Evolutionary conservation across 2,329 filamentous ascomycete genomes (phyloP), one percentile per base, ranked within the genome.

Genomic region (Emergomyces pasteurianus): DNA sequence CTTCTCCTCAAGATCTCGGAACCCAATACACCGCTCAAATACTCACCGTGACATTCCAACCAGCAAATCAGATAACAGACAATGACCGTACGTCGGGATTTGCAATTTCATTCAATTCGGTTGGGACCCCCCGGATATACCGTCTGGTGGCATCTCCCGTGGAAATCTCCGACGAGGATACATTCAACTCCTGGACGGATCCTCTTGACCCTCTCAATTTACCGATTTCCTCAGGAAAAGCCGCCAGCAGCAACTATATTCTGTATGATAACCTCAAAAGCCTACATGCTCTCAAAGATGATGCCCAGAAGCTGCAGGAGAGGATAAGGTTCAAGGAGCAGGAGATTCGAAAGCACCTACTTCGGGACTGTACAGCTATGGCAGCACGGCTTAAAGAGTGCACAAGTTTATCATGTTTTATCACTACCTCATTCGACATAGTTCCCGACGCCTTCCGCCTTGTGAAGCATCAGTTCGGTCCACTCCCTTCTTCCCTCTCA

Each of bases 81-180:
- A 63, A 67, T 34, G 65, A 66, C 49, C 61, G 63, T n/a, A 53
- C 61, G n/a, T 66, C 69, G n/a, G 71, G 71, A n/a, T 73, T 73
- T 61, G 68, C 70, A 2, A 63, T 70, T 46, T 73, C 70, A 0
- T 71, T 71, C 58, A 69, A 67, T 55, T 67, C 70, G 16, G 63
- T 64, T 42, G 67, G 65, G 5, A 58, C 63, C 10, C 68, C 70
- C 9, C 61, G 66, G 34, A 63, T 73, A n/a, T 63, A 71, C 31
- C 69, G 67, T 5, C 65, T 72, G 6, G 63, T 65, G 47, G 64
- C 65, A 42, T 67, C 65, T 16, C 69, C 69, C 8, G 53, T 70
- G 26, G 58, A 62, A 28, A 63, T 67, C 6, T 61, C 65, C 4
- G 61, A 65, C n/a, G 62, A 64, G 21, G 55, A 66, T 54, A 54